Evolutionary conservation across 225 moss, liverwort and hornwort genomes (phyloP).

Genomic region (Polytrichum commune): DNA sequence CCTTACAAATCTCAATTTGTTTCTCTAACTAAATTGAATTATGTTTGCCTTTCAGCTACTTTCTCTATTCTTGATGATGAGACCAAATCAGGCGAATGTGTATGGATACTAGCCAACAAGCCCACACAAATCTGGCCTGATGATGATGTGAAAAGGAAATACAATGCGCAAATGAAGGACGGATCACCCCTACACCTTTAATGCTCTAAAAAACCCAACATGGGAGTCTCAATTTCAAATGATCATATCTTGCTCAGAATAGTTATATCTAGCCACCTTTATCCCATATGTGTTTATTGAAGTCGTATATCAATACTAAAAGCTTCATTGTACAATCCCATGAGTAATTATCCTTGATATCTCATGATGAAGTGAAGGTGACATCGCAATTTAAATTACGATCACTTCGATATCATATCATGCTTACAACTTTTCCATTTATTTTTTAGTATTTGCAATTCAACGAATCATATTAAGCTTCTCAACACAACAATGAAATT

Average conservation of each 20-base stretch:
- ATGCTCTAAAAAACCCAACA: background rate
- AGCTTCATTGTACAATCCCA: too few relatives aligned
- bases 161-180: background rate
- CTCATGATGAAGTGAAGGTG: background rate
- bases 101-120: slow-evolving; percentile 35
- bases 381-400: too few relatives aligned
- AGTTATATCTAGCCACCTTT: background rate
- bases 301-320: too few relatives aligned
- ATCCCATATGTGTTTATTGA: background rate
- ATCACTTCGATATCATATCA: too few relatives aligned
- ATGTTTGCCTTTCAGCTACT: slow-evolving; percentile 19
- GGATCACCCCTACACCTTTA: too few relatives aligned
- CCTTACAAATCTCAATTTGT: background rate
- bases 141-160: slow-evolving; percentile 40
- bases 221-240: too few relatives aligned
- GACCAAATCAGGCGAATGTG: slow-evolving; percentile 31
- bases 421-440: too few relatives aligned
- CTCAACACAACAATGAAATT: too few relatives aligned
- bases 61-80: slow-evolving; percentile 42
- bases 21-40: background rate
- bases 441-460: too few relatives aligned
- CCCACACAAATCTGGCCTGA: slow-evolving; percentile 46
- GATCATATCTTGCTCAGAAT: too few relatives aligned
- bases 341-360: too few relatives aligned
- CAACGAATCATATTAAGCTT: too few relatives aligned